Evolutionary conservation across 2,329 filamentous ascomycete genomes (phyloP).

Genomic region (Beauveria bassiana): DNA sequence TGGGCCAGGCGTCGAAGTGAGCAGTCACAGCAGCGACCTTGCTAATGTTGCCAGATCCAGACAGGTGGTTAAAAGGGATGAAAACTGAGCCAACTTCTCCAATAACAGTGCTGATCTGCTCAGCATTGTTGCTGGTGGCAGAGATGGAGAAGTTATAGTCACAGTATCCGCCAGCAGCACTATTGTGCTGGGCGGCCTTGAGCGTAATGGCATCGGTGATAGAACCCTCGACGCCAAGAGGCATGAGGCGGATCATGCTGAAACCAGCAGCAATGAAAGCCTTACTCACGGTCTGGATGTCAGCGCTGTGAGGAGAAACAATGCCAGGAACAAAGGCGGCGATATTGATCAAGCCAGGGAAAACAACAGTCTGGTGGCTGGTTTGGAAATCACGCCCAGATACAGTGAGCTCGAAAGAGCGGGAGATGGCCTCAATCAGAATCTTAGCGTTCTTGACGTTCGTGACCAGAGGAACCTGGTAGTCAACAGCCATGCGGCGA

Average conservation of each 20-base stretch:
- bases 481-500: conserved; percentile 93
- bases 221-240: conserved; percentile 62
- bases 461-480: conserved; percentile 93
- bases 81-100: conserved; percentile 72
- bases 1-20: conserved; percentile 72
- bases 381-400: conserved; percentile 84
- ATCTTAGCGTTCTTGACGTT: conserved; percentile 99
- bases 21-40: conserved; percentile 72
- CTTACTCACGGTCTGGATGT: conserved; percentile 63
- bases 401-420: conserved; percentile 79
- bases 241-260: conserved; percentile 74
- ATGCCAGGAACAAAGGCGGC: conserved; percentile 74
- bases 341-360: conserved; percentile 71
- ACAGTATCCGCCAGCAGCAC: conserved; percentile 58
- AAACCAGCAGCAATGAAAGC: conserved; percentile 69
- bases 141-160: conserved; percentile 77
- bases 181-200: conserved; percentile 64
- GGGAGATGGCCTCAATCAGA: conserved; percentile 84
- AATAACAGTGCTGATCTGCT: conserved; percentile 65
- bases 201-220: conserved; percentile 66
- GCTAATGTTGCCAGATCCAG: conserved; percentile 74
- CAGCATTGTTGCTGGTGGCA: conserved; percentile 64
- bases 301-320: conserved; percentile 53
- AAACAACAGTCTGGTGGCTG: conserved; percentile 67
- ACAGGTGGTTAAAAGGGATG: conserved; percentile 75